Evolutionary conservation across 83 land plant genomes (phyloP), one percentile per base, ranked within the genome.

Genomic region (Larix sibirica): DNA sequence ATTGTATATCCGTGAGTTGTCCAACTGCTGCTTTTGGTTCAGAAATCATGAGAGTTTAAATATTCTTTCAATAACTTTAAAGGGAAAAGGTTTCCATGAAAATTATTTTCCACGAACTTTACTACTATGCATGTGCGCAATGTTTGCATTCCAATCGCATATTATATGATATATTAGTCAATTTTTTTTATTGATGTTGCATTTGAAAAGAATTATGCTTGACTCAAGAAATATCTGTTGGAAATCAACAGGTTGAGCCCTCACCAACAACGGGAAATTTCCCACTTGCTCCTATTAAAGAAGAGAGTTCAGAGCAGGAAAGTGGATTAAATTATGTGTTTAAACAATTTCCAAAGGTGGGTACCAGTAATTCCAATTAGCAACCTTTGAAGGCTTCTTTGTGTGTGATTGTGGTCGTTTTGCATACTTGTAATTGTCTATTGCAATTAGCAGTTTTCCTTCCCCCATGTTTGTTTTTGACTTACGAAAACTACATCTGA

Each of bases 251-350:
- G 79, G 79, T 77, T 77, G 79, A 77, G 62, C 79, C 79, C 26
- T 77, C 79, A 24, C 79, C 79, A 24, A 77, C 79, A 50, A 77
- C 79, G 10, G 79, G 79, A 4, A 77, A 77, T 24, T 77, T 77
- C 38, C 79, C 79, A 9, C 79, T 77, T 56, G 38, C 28, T 56
- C 79, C 79, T 54, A 77, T 77, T 17, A 77, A 77, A 77, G 59
- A 77, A 77, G 79, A 77, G 38, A 77, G 54, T 24, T 23, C 79
- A 50, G 62, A 54, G 16, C 44, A 77, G 62, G 79, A 77, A 56
- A 17, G 62, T 50, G 62, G 62, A 77, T 58, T 59, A 56, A 77
- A 17, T 24, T 77, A 24, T 77, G 79, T 50, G 13, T 77, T 77
- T 24, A 50, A 50, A 77, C 62, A 62, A 54, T 77, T 12, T 17